These are phyloP conservation scores for Fusarium burgessii DNA, from an alignment of 2,329 filamentous ascomycete species.

Conservation along the genomic window DNA sequence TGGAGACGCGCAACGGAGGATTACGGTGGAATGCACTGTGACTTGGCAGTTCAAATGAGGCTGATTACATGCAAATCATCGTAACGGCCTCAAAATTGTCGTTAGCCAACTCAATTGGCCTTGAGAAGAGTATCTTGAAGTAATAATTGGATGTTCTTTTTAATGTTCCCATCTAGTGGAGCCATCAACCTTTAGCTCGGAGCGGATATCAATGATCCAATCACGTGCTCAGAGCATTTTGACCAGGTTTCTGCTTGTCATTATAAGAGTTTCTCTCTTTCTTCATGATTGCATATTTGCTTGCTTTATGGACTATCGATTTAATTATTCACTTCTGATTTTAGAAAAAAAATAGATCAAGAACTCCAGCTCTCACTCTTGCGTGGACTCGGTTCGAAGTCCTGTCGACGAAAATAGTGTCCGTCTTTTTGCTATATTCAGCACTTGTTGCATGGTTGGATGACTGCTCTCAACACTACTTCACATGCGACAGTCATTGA, in stretches of 20 bases:
- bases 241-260: neutral
- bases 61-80: neutral
- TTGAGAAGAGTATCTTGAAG: neutral
- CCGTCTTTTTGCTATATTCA: slow-evolving; percentile 2
- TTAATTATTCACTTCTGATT: neutral
- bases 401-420: neutral
- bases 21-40: slow-evolving; percentile 11
- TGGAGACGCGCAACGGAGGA: neutral
- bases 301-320: neutral
- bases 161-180: slow-evolving; percentile 20
- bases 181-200: neutral
- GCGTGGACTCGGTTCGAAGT: neutral
- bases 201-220: neutral
- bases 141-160: slow-evolving; percentile 17
- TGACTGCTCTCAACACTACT: slow-evolving; percentile 26
- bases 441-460: neutral
- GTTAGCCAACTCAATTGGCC: neutral
- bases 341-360: too few relatives aligned
- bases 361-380: neutral
- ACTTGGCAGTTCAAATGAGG: slow-evolving; percentile 3
- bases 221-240: slow-evolving; percentile 6
- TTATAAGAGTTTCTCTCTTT: neutral
- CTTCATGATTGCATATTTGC: neutral
- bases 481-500: slow-evolving; percentile 17
- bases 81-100: neutral